Evolutionary conservation across 202 grass and related monocot species (phyloP), one percentile per base, ranked within the genome.

Genomic region (Setaria italica): DNA sequence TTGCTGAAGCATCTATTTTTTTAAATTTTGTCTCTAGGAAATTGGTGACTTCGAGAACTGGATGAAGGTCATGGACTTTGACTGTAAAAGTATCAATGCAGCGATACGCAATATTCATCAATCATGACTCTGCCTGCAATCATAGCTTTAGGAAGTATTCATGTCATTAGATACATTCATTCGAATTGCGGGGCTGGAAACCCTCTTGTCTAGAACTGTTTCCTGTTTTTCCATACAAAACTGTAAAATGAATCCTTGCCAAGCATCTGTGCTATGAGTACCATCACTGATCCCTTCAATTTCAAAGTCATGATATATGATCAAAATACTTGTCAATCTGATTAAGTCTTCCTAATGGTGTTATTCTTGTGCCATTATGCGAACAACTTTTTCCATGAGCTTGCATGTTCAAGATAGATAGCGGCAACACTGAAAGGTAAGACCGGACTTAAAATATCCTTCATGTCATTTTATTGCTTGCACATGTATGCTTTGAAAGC

Each of bases 1-100:
- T 9, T 32, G 0, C 70, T 72, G 21, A 73, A 73, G 21, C 21
- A 32, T 51, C 21, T 29, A 19, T 65, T 81, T 70, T 13, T 62
- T 25, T 0, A 29, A 25, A 25, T 25, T 63, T 63, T 70, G n/a
- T 84, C 19, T 82, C 35, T 70, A 95, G 96, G 93, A 99, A 90
- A 95, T 96, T 29, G 92, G 93, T 74, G 97, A 96, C 63, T 96
- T 94, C 67, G 93, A 96, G 85, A 99, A 96, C 69, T 92, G 93
- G 93, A 94, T 92, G 91, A 95, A 99, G 88, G 85, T 92, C 14
- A 99, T 95, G 87, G 91, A 94, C 63, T 99, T 96, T 11, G 92
- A 96, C 76, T 94, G 93, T 82, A 90, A 96, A 92, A 94, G 90
- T 77, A 77, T 96, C 81, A 96, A 99, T 87, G 93, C 96, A 77